phyloP scores from a whole-genome alignment of 2,329 filamentous ascomycete genomes.

The Hypoxylon sp. region DNA sequence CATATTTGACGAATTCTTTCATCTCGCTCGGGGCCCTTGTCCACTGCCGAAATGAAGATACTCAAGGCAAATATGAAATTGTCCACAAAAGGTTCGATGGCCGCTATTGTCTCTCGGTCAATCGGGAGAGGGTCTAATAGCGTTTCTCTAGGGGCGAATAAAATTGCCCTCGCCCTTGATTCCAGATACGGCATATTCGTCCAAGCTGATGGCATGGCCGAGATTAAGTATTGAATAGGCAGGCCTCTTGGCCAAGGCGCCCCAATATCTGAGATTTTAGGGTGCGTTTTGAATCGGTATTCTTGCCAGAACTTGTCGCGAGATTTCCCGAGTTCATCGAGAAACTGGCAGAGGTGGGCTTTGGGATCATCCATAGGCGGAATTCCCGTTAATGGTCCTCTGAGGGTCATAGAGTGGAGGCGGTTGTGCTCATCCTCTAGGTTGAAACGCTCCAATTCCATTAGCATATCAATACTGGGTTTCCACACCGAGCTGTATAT shows the following conservation, averaged over 20 bases:
- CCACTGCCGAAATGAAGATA: conserved; percentile 33
- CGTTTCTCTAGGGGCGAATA: conserved; percentile 35
- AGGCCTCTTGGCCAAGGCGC: conserved; percentile 44
- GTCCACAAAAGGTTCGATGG: conserved; percentile 45
- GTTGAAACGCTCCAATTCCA: conserved; percentile 47
- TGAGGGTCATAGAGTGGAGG: background rate
- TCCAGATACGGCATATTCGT: conserved; percentile 40
- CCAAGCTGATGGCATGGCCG: conserved; percentile 24
- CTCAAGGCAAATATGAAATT: conserved; percentile 44
- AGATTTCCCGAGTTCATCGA: conserved; percentile 42
- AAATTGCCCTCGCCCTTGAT: conserved; percentile 39
- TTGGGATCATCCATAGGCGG: background rate
- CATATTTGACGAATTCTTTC: conserved; percentile 37
- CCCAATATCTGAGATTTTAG: conserved; percentile 15
- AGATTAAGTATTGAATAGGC: conserved; percentile 33
- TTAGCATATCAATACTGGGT: conserved; percentile 51
- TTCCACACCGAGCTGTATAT: conserved; percentile 49
- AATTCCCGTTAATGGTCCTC: background rate
- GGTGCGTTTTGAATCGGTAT: conserved; percentile 20
- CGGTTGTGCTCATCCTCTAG: conserved; percentile 30
- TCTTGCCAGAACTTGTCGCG: conserved; percentile 45
- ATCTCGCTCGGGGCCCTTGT: conserved; percentile 27
- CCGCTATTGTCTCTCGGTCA: conserved; percentile 31
- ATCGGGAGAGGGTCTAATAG: conserved; percentile 34
- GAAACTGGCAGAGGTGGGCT: conserved; percentile 26